These are phyloP conservation scores for Staphylotrichum tortipilum DNA, from an alignment of 495 filamentous ascomycete species.

Conservation along the genomic window DNA sequence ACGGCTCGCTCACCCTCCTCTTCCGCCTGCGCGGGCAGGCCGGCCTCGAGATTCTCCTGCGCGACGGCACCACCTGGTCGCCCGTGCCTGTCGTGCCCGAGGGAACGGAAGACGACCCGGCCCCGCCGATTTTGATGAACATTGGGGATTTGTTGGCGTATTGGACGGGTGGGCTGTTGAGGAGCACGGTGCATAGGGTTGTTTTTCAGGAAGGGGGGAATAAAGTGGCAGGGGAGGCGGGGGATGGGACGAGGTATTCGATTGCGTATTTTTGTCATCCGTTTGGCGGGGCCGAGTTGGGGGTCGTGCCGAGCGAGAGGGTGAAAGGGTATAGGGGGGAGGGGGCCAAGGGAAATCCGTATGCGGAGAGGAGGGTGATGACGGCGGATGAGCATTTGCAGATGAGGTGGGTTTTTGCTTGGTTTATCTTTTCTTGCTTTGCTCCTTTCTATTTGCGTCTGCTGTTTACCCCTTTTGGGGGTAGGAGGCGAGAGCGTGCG, in stretches of 20 bases:
- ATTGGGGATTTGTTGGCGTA: slow-evolving; percentile 85
- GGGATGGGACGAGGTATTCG: slow-evolving; percentile 55
- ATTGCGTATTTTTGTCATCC: slow-evolving; percentile 94
- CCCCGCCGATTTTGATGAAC: slow-evolving; percentile 80
- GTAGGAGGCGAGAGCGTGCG: no score
- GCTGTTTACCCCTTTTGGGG: no score
- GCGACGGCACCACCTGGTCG: slow-evolving; percentile 43
- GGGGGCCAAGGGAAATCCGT: slow-evolving; percentile 31
- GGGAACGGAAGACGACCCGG: slow-evolving; percentile 42
- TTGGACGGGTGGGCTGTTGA: slow-evolving; percentile 82
- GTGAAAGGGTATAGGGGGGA: slow-evolving; percentile 22
- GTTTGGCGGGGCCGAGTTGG: slow-evolving; percentile 57
- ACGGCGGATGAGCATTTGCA: slow-evolving; percentile 81
- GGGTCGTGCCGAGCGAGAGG: slow-evolving; percentile 61
- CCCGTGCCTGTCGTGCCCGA: slow-evolving; percentile 54
- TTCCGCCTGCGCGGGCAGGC: slow-evolving; percentile 78
- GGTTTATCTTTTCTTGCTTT: not conserved
- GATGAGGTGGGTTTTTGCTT: slow-evolving; percentile 27
- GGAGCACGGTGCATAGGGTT: slow-evolving; percentile 82
- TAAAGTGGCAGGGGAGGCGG: slow-evolving; percentile 56
- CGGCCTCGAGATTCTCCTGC: slow-evolving; percentile 75
- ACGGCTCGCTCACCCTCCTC: slow-evolving; percentile 78
- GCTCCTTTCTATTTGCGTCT: no score
- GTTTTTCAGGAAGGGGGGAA: slow-evolving; percentile 48
- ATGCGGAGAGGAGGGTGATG: slow-evolving; percentile 48